These are phyloP conservation scores for Meredithiella fracta DNA, from an alignment of 2,329 filamentous ascomycete species.

Conservation along the genomic window DNA sequence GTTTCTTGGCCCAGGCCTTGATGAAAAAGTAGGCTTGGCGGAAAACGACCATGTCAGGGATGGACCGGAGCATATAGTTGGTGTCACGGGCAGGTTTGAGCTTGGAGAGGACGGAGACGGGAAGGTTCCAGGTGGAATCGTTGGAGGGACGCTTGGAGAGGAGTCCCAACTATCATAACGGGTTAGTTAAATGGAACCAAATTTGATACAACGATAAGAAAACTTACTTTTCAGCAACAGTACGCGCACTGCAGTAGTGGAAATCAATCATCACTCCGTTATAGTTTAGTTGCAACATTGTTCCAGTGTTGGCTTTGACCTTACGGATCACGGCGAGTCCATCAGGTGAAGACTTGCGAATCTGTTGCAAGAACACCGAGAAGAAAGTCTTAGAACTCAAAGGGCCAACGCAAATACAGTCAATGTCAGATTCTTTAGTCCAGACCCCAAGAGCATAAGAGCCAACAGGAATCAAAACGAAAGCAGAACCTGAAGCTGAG, in stretches of 20 bases:
- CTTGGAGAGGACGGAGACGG: constrained; percentile 39
- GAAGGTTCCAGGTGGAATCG: constrained; percentile 38
- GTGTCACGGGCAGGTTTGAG: constrained; percentile 49
- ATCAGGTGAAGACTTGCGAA: constrained; percentile 12
- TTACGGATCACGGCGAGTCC: constrained; percentile 37
- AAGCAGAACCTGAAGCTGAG: background rate
- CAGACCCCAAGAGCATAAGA: constrained; percentile 49
- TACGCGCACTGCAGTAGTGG: constrained; percentile 46
- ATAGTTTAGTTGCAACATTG: constrained; percentile 48
- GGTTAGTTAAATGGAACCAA: constrained; percentile 5
- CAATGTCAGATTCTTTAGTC: constrained; percentile 43
- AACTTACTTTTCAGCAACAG: constrained; percentile 32
- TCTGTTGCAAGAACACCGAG: constrained; percentile 14
- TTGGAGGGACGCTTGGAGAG: constrained; percentile 30
- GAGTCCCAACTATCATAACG: constrained; percentile 26
- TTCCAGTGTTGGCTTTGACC: constrained; percentile 41
- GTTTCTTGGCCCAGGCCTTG: constrained; percentile 43
- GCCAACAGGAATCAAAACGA: constrained; percentile 42
- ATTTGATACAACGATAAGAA: background rate
- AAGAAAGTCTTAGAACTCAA: constrained; percentile 47
- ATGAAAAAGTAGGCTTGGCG: constrained; percentile 41
- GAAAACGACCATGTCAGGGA: constrained; percentile 43
- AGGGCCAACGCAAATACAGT: constrained; percentile 48
- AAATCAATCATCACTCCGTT: constrained; percentile 42
- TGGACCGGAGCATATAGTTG: constrained; percentile 39